Evolutionary conservation across 2,329 filamentous ascomycete genomes (phyloP), one percentile per base, ranked within the genome.

Genomic region (Orbilia quercus): DNA sequence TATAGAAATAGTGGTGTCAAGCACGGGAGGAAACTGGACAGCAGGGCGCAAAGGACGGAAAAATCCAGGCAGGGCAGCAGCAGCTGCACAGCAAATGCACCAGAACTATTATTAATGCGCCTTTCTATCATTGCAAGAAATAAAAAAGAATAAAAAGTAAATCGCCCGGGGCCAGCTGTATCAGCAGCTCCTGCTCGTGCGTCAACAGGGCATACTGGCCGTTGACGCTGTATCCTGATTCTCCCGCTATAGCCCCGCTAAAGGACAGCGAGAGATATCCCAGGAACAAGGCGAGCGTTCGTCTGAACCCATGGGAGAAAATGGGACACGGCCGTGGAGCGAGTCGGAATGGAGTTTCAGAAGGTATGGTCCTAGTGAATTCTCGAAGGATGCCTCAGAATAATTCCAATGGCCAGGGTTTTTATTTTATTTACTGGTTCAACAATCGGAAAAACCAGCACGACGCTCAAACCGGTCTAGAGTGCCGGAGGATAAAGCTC

Each of bases 401-500:
- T 64, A 63, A 58, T 71, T 64, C 50, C 66, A 71, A 71, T 50
- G 34, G 66, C 66, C 50, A 71, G 66, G 66, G 66, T 71, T 71
- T 71, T 71, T 71, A 63, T 63, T 71, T 64, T 71, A 71, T 57
- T 58, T 71, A 40, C 66, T 40, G 58, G 48, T 71, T 63, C 66
- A 71, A 64, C 34, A 71, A 34, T 71, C 66, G 66, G 66, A 71
- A 71, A 71, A 71, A 71, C 66, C 66, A 71, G 66, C 66, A 57
- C 63, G 50, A 63, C 42, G 20, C 58, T 63, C 58, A 63, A 63
- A 71, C n/a, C n/a, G 58, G 66, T 57, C 66, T 71, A 71, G 58
- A 64, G 55, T 54, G 44, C 66, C 66, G 66, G 66, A 71, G 42
- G 57, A 71, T 63, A 62, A 63, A 63, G 66, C 50, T 63, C 58